These are phyloP conservation scores for Entomortierella lignicola DNA, from an alignment of 192 early-diverging fungal genomes.

Conservation along the genomic window DNA sequence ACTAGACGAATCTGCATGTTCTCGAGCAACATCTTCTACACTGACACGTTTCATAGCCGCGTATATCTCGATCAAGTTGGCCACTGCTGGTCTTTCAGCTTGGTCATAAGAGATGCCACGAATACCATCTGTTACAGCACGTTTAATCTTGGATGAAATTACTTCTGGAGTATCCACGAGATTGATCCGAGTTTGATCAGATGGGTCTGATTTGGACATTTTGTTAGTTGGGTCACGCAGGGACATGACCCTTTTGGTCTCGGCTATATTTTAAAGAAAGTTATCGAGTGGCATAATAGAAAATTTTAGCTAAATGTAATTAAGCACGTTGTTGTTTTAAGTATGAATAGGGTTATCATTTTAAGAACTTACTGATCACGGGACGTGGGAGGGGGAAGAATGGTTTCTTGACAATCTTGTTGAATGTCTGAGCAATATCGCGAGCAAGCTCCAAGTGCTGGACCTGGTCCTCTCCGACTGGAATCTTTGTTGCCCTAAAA, in stretches of 20 bases:
- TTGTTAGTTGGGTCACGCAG: conserved; percentile 79
- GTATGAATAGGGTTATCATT: too few relatives aligned
- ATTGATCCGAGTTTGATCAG: conserved; percentile 78
- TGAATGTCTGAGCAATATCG: conserved; percentile 82
- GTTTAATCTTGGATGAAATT: conserved; percentile 76
- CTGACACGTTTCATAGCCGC: conserved; percentile 58
- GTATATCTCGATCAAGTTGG: conserved; percentile 87
- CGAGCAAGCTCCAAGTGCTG: conserved; percentile 91
- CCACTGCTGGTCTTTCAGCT: conserved; percentile 77
- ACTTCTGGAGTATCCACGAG: conserved; percentile 74
- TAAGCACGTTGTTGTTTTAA: too few relatives aligned
- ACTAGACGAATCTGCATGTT: conserved; percentile 61
- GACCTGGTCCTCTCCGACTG: conserved; percentile 93
- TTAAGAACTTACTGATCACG: conserved; percentile 65
- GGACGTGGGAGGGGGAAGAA: conserved; percentile 77
- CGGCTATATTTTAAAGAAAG: conserved; percentile 9
- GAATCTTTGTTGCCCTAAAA: conserved; percentile 80
- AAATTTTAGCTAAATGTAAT: too few relatives aligned
- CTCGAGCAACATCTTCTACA: conserved; percentile 60
- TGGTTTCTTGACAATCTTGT: conserved; percentile 70
- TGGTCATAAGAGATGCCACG: conserved; percentile 80
- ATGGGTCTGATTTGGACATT: conserved; percentile 91
- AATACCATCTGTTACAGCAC: conserved; percentile 77
- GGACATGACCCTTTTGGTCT: conserved; percentile 87
- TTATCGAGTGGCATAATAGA: too few relatives aligned